Evolutionary conservation across 148 eudicot genomes (phyloP), one percentile per base, ranked within the genome.

Genomic region (Nepenthes gracilis): DNA sequence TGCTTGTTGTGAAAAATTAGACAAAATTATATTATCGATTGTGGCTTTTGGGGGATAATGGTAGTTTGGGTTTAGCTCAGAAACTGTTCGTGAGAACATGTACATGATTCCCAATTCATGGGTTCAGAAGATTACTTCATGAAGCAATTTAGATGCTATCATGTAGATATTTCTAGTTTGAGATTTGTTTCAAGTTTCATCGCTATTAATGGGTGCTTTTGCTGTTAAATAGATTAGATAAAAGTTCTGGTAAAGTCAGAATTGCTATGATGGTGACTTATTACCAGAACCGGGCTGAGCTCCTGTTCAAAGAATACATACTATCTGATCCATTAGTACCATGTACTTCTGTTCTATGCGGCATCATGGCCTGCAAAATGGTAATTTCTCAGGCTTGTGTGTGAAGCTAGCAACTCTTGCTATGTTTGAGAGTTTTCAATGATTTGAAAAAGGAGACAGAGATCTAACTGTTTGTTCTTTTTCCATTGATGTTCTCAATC

Each of bases 331-430:
- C 64, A 60, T 70, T 73, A 63, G 61, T 77, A 54, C 78, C 70
- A 13, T 77, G 57, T 59, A 67, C 78, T 49, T 77, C 81, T 47
- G 62, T 74, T 40, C 13, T 64, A 60, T 74, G 70, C 63, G 78
- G 81, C 47, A 67, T 78, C 55, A 36, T 74, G 4, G 54, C 66
- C 67, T 73, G 81, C 64, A 78, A 70, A 74, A 11, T 70, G 75
- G 81, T 78, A 71, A 60, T 63, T 62, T 14, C 59, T 70, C 64
- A 52, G 1, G 23, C 32, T n/a, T 12, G 2, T 52, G 2, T 12
- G n/a, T 12, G 2, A 52, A 13, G 14, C 55, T n/a, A 52, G 15
- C 55, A n/a, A 52, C 32, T 4, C 23, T 52, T 12, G 12, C 47
- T 33, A 23, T 23, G 57, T 12, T 45, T 40, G 8, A 35, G n/a